A percentile compares a stretch with the other conserved stretches of the same genome.
Evolutionary conservation across 2,329 filamentous ascomycete genomes (phyloP).

Genomic region (Hymenoscyphus linearis): DNA sequence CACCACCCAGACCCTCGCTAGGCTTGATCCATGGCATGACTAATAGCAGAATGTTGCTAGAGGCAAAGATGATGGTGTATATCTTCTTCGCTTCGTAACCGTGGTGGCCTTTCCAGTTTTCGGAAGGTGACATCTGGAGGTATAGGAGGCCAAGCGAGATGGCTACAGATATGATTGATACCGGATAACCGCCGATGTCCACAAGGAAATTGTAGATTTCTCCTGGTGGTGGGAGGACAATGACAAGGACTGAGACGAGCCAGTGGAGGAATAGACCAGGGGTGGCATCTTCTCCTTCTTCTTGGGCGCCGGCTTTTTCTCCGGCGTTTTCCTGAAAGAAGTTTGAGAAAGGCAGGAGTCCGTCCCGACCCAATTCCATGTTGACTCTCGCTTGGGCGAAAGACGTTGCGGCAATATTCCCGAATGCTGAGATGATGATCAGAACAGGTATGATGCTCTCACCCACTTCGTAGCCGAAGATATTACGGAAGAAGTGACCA

Average conservation of each 20-base stretch:
- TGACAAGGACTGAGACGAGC: slow-evolving; percentile 53
- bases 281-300: slow-evolving; percentile 11
- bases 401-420: slow-evolving; percentile 43
- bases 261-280: slow-evolving; percentile 51
- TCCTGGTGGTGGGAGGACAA: slow-evolving; percentile 44
- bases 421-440: slow-evolving; percentile 42
- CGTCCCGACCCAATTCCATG: slow-evolving; percentile 43
- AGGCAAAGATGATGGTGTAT: slow-evolving; percentile 31
- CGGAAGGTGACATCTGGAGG: slow-evolving; percentile 28
- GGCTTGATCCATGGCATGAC: slow-evolving; percentile 36
- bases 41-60: slow-evolving; percentile 33
- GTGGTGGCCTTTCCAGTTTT: slow-evolving; percentile 30
- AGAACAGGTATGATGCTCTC: slow-evolving; percentile 41
- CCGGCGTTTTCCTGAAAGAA: slow-evolving; percentile 25
- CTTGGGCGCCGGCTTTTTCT: background rate
- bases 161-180: slow-evolving; percentile 34
- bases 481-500: slow-evolving; percentile 52
- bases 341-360: slow-evolving; percentile 39
- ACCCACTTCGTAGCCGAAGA: slow-evolving; percentile 39
- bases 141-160: slow-evolving; percentile 34
- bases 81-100: slow-evolving; percentile 28
- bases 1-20: slow-evolving; percentile 18
- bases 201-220: slow-evolving; percentile 37
- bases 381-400: slow-evolving; percentile 45
- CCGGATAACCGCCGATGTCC: slow-evolving; percentile 36